Conservation (phyloP, 176 grass and related monocot species). For the Aegilops speltoides region DNA sequence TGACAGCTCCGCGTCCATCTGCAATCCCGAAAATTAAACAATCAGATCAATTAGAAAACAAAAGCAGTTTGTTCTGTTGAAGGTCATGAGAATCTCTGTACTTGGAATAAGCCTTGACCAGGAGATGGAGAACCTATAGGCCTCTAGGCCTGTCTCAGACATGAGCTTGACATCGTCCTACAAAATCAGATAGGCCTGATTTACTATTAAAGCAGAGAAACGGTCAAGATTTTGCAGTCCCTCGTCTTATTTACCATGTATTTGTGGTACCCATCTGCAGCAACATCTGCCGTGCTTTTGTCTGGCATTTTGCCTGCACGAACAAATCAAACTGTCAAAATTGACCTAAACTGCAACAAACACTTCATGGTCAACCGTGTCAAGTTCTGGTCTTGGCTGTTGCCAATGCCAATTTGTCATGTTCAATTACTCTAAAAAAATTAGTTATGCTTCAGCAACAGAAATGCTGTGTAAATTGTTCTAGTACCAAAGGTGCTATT, state of each 20-base stretch:
- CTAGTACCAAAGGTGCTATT: background rate
- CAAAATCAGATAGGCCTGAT: background rate
- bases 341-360: too few relatives aligned
- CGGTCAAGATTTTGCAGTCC: background rate
- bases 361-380: background rate
- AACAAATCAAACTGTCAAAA: background rate
- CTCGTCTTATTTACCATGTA: conserved; percentile 36
- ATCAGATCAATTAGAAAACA: background rate
- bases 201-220: background rate
- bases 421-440: background rate
- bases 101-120: conserved; percentile 65
- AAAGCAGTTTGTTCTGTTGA: background rate
- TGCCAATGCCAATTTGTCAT: background rate
- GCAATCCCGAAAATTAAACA: background rate
- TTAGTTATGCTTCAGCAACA: background rate
- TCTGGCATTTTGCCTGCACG: conserved; percentile 41
- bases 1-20: conserved; percentile 57
- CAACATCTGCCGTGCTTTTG: conserved; percentile 42
- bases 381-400: background rate
- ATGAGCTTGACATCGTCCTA: conserved; percentile 25
- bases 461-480: background rate
- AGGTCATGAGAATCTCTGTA: background rate
- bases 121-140: conserved; percentile 72
- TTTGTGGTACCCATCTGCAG: conserved; percentile 57
- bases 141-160: conserved; percentile 43